phyloP scores from a whole-genome alignment of 345 rosid species.

The Hibiscus syriacus region DNA sequence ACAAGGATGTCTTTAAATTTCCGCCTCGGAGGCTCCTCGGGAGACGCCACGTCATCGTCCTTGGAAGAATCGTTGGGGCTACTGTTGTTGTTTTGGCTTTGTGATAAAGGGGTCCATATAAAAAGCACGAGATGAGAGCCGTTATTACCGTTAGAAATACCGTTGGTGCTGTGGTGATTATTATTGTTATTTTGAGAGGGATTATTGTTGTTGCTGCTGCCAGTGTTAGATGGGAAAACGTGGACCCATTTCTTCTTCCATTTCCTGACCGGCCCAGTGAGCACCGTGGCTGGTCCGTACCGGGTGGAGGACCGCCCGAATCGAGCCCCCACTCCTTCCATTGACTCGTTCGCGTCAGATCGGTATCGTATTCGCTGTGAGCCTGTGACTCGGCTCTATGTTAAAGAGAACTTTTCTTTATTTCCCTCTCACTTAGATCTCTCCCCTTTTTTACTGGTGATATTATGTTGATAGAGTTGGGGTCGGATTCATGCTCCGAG shows the following conservation, averaged over 20 bases:
- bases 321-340: no score
- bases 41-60: conserved; percentile 22
- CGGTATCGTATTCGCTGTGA: conserved; percentile 19
- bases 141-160: conserved; percentile 41
- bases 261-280: no score
- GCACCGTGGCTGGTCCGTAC: no score
- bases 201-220: conserved; percentile 22
- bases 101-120: no score
- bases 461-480: no score
- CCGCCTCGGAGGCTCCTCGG: conserved; percentile 64
- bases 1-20: conserved; percentile 93
- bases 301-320: no score
- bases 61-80: no score
- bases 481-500: no score
- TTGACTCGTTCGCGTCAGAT: conserved; percentile 11
- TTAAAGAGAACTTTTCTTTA: no score
- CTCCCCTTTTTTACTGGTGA: no score
- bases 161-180: conserved; percentile 22
- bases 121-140: conserved; percentile 67
- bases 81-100: conserved; percentile 31
- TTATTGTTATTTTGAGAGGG: conserved; percentile 19
- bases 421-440: no score
- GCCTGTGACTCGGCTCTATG: neutral
- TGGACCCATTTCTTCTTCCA: no score
- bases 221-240: conserved; percentile 30